A percentile compares a stretch with the other conserved stretches of the same genome.
Evolutionary conservation across 106 monocot genomes (phyloP).

Genomic region (Allium cepa): DNA sequence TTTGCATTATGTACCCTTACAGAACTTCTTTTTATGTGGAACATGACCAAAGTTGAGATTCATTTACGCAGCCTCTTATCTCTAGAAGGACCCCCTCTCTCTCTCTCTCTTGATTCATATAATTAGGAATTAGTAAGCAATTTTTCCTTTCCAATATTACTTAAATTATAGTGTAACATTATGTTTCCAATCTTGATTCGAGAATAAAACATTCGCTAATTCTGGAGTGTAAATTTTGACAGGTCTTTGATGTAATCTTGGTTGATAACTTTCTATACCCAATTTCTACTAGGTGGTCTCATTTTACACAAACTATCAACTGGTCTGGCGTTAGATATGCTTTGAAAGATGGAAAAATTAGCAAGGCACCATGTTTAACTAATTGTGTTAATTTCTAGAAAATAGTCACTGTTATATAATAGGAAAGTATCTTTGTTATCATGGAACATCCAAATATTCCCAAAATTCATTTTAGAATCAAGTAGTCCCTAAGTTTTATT

Average conservation of each 20-base stretch:
- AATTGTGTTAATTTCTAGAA: too few relatives aligned
- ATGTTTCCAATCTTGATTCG: too few relatives aligned
- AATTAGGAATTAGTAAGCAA: slow-evolving; percentile 92
- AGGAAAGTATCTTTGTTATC: too few relatives aligned
- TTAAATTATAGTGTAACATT: too few relatives aligned
- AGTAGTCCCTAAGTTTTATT: too few relatives aligned
- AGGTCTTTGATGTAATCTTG: slow-evolving; percentile 78
- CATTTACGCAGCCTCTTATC: slow-evolving; percentile 90
- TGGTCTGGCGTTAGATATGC: slow-evolving; percentile 92
- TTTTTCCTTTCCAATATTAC: background rate
- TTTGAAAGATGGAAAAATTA: slow-evolving; percentile 77
- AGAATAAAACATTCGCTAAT: too few relatives aligned
- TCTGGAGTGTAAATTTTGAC: slow-evolving; percentile 54
- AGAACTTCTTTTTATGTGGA: slow-evolving; percentile 97
- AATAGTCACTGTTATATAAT: too few relatives aligned
- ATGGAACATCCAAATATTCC: too few relatives aligned
- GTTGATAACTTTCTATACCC: slow-evolving; percentile 96
- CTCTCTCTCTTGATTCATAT: slow-evolving; percentile 70
- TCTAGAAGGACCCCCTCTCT: slow-evolving; percentile 68
- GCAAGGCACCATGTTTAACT: too few relatives aligned
- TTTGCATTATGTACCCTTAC: slow-evolving; percentile 62
- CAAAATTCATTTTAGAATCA: too few relatives aligned
- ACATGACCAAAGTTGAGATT: slow-evolving; percentile 90
- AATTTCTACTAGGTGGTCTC: slow-evolving; percentile 74
- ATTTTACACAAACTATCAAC: slow-evolving; percentile 84